Percentiles rank a stretch among this genome's conserved stretches.
phyloP scores from a whole-genome alignment of 345 rosid genomes.

The Eucalyptus erythrocorys region DNA sequence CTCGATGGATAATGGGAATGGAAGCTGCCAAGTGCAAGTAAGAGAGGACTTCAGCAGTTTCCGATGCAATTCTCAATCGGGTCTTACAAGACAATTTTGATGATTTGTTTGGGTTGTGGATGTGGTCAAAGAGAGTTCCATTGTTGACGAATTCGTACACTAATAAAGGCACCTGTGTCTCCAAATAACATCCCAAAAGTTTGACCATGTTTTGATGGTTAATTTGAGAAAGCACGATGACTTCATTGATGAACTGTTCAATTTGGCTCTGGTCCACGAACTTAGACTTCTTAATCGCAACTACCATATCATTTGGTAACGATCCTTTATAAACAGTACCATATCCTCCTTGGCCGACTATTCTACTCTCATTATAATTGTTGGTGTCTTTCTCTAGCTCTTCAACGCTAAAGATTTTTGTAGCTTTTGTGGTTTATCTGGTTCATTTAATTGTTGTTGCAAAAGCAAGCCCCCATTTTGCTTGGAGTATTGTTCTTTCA shows the following conservation, averaged over 20 bases:
- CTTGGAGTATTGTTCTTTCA: constrained; percentile 1
- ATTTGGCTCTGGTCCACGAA: constrained; percentile 16
- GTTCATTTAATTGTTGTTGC: constrained; percentile 6
- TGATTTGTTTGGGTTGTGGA: constrained; percentile 6
- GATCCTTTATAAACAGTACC: constrained; percentile 34
- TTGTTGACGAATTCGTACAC: constrained; percentile 25
- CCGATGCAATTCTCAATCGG: constrained; percentile 16
- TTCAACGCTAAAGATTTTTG: constrained; percentile 11
- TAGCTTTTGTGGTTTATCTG: background rate
- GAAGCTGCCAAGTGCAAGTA: constrained; percentile 20
- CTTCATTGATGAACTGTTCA: constrained; percentile 37
- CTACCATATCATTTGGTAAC: background rate
- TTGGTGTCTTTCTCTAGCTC: constrained; percentile 27
- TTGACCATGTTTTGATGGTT: constrained; percentile 31
- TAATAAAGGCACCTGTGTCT: constrained; percentile 27
- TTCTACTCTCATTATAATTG: constrained; percentile 10
- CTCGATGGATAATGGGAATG: constrained; percentile 15
- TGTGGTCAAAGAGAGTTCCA: constrained; percentile 19
- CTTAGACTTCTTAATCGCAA: constrained; percentile 36
- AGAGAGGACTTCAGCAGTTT: constrained; percentile 6
- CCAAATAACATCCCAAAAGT: constrained; percentile 28
- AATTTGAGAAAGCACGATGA: constrained; percentile 25
- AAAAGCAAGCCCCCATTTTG: constrained; percentile 23
- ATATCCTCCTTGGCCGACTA: constrained; percentile 28
- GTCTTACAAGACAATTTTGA: constrained; percentile 8